Base-by-base conservation (phyloP, 2,329 filamentous ascomycete species). In the Mycocentrospora acerina region DNA sequence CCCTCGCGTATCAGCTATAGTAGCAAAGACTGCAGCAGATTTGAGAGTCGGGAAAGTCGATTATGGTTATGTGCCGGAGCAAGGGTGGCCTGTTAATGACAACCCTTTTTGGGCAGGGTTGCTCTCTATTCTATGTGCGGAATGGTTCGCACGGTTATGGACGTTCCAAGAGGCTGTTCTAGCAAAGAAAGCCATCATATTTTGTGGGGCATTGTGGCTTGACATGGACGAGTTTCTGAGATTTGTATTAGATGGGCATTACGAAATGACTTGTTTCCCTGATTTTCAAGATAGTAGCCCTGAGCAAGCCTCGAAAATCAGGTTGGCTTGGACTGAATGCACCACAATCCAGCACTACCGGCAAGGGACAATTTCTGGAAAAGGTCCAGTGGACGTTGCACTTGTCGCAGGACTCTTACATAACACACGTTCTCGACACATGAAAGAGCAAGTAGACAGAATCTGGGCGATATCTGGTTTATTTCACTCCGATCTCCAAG, bases 121-220 rank as follows among this genome's bases (percentile, higher is more conserved):
- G 2, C 16, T 15, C 7, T 24, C 28, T 7, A 3, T 42, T 1
- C 14, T 42, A 7, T 14, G 16, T 3, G 12, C 15, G 3, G 26
- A 35, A 0, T 46, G 39, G 43, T 42, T 37, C 12, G n/a, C 7
- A 2, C 35, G 39, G 1, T 15, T 42, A 2, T 46, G 39, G 39
- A 40, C 43, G 2, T 46, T 37, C 11, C 33, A 46, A 17, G 39
- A 46, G 29, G 8, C 16, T 14, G 33, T 42, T 10, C 33, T 40
- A 11, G 32, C 39, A n/a, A 29, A n/a, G 2, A 7, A 15, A 10
- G 12, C 28, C 4, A 11, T 30, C 4, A 3, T 37, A 4, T 7
- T 44, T 12, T 39, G 32, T 13, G 25, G 38, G 2, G 7, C 1
- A 2, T 3, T 7, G 2, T 30, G 18, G 24, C 3, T 31, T 4